phyloP scores from a whole-genome alignment of 495 filamentous ascomycete genomes.

The Penicillium canariense region DNA sequence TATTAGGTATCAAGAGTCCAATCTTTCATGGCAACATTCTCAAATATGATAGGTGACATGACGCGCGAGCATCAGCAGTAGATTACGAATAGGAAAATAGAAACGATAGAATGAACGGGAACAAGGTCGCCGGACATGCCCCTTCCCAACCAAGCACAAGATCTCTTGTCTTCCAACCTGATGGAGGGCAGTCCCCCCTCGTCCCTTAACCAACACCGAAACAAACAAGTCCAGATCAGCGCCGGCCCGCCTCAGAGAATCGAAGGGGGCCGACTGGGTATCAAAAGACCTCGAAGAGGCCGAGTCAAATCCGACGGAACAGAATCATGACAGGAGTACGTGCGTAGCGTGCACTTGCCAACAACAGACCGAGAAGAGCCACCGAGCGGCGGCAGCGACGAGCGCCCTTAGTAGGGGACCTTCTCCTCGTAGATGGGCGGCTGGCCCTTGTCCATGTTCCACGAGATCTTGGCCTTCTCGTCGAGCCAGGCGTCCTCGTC shows the following conservation, averaged over 20 bases:
- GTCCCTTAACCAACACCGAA: background rate
- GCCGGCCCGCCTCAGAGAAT: conserved; percentile 2
- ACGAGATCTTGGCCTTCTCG: conserved; percentile 74
- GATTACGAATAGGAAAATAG: conserved; percentile 16
- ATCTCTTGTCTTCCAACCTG: too few species aligned
- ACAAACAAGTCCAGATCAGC: conserved; percentile 15
- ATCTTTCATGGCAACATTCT: conserved; percentile 13
- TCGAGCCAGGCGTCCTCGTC: conserved; percentile 81
- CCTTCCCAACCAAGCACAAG: too few species aligned
- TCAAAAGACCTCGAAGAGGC: conserved; percentile 20
- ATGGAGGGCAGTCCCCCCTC: background rate
- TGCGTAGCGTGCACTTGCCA: background rate
- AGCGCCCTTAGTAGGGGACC: conserved; percentile 44
- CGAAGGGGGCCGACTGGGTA: conserved; percentile 21
- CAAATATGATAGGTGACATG: conserved; percentile 18
- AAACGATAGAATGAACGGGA: conserved; percentile 1
- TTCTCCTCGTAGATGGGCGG: conserved; percentile 82
- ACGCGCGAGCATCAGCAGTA: conserved; percentile 18
- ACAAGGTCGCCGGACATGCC: background rate
- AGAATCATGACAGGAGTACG: background rate
- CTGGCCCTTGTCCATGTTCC: conserved; percentile 67
- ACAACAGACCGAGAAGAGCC: too few species aligned
- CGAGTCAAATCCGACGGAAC: background rate
- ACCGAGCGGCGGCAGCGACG: background rate
- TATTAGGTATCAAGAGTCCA: conserved; percentile 6